These are phyloP conservation scores for Lyophyllum shimeji DNA, from an alignment of 768 basidiomycete genomes.

Conservation along the genomic window DNA sequence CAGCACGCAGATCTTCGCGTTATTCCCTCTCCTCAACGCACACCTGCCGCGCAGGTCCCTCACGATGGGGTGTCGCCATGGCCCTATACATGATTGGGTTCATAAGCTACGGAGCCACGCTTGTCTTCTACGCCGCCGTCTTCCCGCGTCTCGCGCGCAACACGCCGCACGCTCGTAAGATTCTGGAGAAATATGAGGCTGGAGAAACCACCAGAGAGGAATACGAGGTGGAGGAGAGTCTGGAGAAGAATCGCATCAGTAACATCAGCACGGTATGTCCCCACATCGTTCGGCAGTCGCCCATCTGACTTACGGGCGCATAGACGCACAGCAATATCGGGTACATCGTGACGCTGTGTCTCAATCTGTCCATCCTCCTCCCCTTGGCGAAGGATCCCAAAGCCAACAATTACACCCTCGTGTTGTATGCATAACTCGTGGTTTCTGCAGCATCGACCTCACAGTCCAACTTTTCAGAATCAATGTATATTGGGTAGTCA, in stretches of 20 bases:
- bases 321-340: constrained; percentile 79
- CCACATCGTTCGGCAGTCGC: neutral
- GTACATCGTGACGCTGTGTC: constrained; percentile 59
- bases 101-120: constrained; percentile 75
- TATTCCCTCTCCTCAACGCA: neutral
- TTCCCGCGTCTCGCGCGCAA: constrained; percentile 84
- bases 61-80: constrained; percentile 77
- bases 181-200: constrained; percentile 55
- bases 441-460: neutral
- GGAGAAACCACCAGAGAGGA: constrained; percentile 60
- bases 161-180: constrained; percentile 57
- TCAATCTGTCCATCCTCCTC: constrained; percentile 72
- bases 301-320: neutral
- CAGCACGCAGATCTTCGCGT: neutral
- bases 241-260: constrained; percentile 84
- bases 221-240: constrained; percentile 72
- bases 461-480: constrained; percentile 38
- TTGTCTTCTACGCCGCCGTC: constrained; percentile 76
- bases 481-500: constrained; percentile 74
- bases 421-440: constrained; percentile 47
- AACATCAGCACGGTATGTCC: constrained; percentile 76
- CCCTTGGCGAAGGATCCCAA: constrained; percentile 57
- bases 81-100: constrained; percentile 78
- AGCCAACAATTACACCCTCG: constrained; percentile 74
- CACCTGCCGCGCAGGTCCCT: constrained; percentile 42